Percentiles rank a stretch among this genome's conserved stretches.
Conservation (phyloP, 208 protist genomes). For the Trichomonas tenax region DNA sequence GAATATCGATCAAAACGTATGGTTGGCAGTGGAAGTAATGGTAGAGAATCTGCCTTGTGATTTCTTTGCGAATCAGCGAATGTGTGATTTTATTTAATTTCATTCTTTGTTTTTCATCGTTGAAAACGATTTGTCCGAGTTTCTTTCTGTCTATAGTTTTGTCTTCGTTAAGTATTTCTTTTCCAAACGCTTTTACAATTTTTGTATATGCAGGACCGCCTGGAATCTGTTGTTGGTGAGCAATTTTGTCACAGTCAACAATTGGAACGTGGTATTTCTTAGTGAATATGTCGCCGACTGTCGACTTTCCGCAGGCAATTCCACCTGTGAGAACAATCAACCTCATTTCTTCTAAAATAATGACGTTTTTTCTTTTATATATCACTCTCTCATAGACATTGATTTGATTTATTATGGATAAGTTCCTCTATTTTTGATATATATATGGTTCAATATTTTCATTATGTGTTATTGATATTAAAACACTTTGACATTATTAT, state of each 20-base stretch:
- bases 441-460: no score
- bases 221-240: not conserved
- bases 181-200: not conserved
- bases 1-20: not conserved
- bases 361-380: no score
- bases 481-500: no score
- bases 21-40: not conserved
- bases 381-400: no score
- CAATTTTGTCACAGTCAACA: not conserved
- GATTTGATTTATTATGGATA: no score
- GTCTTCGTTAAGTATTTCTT: not conserved
- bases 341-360: no score
- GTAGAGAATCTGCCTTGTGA: not conserved
- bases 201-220: not conserved
- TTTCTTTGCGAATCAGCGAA: not conserved
- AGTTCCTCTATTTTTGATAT: no score
- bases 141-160: not conserved
- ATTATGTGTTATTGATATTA: no score
- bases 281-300: not conserved
- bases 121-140: not conserved
- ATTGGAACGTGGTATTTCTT: not conserved
- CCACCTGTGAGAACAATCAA: not conserved
- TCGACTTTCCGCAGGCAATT: not conserved
- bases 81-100: not conserved
- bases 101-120: not conserved